Base-by-base conservation (phyloP, 306 rosid species). In the Prunus mume region DNA sequence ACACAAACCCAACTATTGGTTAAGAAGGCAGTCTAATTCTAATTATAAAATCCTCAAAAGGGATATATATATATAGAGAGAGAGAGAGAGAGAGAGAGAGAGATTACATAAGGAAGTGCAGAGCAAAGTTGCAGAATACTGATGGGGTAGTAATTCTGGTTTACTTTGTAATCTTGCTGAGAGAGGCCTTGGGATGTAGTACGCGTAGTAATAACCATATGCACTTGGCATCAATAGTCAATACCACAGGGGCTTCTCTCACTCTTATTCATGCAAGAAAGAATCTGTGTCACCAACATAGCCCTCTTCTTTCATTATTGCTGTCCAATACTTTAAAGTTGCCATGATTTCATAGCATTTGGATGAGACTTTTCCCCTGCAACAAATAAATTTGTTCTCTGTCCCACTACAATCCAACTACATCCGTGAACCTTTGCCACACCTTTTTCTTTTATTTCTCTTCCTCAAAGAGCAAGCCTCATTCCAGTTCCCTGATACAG, bases 331-430 rank as follows among this genome's bases (percentile, higher is more conserved):
- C 78, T 77, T 84, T 66, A 87, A 81, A 70, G 61, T 65, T 69
- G 56, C 80, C 47, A 73, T 73, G 66, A 91, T 88, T 84, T 85
- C 91, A 80, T 19, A 17, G 76, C 79, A 56, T 78, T 61, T 68
- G 77, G 76, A 81, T 85, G 93, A 20, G 90, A 84, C 58, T 58
- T 77, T 69, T 88, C 90, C 58, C 91, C 85, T 0, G 88, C 91
- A 46, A 89, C 84, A 79, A 88, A 88, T 52, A 80, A 69, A 65
- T 73, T 80, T 22, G 84, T 91, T 32, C 25, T 85, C 74, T 90
- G 86, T 68, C 86, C 97, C 54, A 85, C 79, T 47, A 79, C 79
- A 80, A 91, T 91, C 96, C 96, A 90, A 75, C 98, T 93, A 77
- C 83, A 79, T 25, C 91, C 96, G 22, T 95, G 90, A 85, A 81